Percentiles rank a stretch among this genome's conserved stretches.
Conservation (phyloP, 805 yeast genomes). For the Pichia thaimueangensis region DNA sequence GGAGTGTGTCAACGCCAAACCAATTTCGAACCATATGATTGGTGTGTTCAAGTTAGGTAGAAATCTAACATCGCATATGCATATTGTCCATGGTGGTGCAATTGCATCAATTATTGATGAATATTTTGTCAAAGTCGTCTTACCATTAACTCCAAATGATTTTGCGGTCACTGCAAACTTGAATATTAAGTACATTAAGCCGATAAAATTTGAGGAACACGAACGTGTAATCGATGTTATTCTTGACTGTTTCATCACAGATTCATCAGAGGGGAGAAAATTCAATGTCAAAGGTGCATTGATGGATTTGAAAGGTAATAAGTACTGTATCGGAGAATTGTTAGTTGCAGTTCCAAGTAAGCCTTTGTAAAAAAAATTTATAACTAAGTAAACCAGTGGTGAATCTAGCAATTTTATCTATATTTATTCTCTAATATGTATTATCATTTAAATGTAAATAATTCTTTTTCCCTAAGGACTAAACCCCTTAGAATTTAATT, state of each 20-base stretch:
- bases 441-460: no score
- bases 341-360: conserved; percentile 22
- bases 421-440: no score
- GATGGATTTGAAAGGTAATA: conserved; percentile 14
- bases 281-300: conserved; percentile 21
- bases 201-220: conserved; percentile 18
- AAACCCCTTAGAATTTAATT: no score
- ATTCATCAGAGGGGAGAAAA: conserved; percentile 13
- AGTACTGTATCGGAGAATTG: conserved; percentile 22
- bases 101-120: conserved; percentile 49
- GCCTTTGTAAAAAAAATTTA: not conserved
- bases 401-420: no score
- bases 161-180: conserved; percentile 48
- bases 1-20: not conserved
- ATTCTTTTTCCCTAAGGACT: no score
- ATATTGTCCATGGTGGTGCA: conserved; percentile 48
- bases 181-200: conserved; percentile 34
- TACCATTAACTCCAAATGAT: conserved; percentile 37
- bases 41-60: conserved; percentile 43
- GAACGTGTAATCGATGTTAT: conserved; percentile 14
- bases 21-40: conserved; percentile 34
- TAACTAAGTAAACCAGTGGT: no score
- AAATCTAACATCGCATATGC: conserved; percentile 40
- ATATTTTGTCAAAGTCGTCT: conserved; percentile 44
- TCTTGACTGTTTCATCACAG: conserved; percentile 20